These are phyloP conservation scores for bread wheat (Triticum aestivum) DNA, from an alignment of 176 grass and related monocot genomes.

Conservation along the genomic window IWGSC_CS_RefSeq_v2.1 NC_057813.1:106660025-106660524, in stretches of 20 bases:
- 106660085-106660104: too few species aligned
- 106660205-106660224: neutral
- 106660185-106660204: neutral
- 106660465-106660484: conserved; percentile 56
- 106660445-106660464: conserved; percentile 72
- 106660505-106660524: conserved; percentile 55
- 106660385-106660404: neutral
- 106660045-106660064: too few species aligned
- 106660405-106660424: conserved; percentile 56
- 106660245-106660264: neutral
- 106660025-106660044: too few species aligned
- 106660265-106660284: neutral
- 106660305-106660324: neutral
- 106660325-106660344: neutral
- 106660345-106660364: neutral
- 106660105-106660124: too few species aligned
- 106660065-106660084: too few species aligned
- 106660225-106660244: too few species aligned
- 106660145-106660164: neutral
- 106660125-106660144: too few species aligned
- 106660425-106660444: conserved; percentile 78
- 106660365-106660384: neutral
- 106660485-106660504: conserved; percentile 58
- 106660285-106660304: neutral
- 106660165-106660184: neutral